Conservation (phyloP, 345 rosid species). For the Gossypium herbaceum region DNA sequence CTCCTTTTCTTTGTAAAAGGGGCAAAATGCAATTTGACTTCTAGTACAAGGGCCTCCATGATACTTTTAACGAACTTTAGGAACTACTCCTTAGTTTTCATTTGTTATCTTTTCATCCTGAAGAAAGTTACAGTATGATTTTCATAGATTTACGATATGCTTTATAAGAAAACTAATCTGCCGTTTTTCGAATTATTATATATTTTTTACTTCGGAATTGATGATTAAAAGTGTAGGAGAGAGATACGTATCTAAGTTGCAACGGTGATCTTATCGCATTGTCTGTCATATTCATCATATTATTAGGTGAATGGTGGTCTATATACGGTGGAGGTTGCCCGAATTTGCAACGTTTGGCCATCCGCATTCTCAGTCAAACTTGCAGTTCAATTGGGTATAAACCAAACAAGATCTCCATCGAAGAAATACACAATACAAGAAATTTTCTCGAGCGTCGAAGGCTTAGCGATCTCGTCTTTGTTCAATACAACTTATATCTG, state of each 20-base stretch:
- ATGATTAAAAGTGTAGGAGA: background rate
- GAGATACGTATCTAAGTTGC: background rate
- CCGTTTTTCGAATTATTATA: background rate
- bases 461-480: slow-evolving; percentile 62
- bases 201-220: background rate
- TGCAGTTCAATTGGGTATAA: slow-evolving; percentile 49
- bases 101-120: slow-evolving; percentile 1
- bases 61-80: background rate
- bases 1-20: too few species aligned
- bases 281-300: slow-evolving; percentile 1
- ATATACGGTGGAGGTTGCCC: slow-evolving; percentile 89
- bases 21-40: too few species aligned
- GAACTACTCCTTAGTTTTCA: background rate
- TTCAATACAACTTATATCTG: slow-evolving; percentile 77
- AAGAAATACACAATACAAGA: slow-evolving; percentile 50
- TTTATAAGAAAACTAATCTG: background rate
- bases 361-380: slow-evolving; percentile 75
- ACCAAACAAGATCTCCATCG: slow-evolving; percentile 36
- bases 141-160: background rate
- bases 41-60: too few species aligned
- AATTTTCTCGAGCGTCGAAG: slow-evolving; percentile 74
- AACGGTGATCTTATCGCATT: background rate
- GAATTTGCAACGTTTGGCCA: slow-evolving; percentile 72
- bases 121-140: background rate
- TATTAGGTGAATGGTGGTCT: slow-evolving; percentile 92